Evolutionary conservation across 192 early-diverging fungal genomes (phyloP), one percentile per base, ranked within the genome.

Genomic region (Dissophora globulifera): DNA sequence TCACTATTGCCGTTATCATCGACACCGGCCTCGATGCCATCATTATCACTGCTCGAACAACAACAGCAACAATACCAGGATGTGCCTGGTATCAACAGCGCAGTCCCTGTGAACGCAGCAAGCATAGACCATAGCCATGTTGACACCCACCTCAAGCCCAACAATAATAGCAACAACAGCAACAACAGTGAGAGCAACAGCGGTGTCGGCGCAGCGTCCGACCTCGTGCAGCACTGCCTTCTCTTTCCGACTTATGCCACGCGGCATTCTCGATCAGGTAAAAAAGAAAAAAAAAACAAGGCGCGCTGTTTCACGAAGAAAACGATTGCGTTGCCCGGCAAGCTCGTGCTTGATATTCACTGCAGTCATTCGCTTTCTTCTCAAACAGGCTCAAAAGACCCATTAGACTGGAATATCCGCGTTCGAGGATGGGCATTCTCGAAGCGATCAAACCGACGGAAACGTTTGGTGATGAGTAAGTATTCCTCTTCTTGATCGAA

Each of bases 171-270:
- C 20, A 31, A 10, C 46, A 48, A 1, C 58, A 23, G 0, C 57
- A 22, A 10, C 32, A 7, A 23, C 13, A 31, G 29, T 27, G n/a
- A 51, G 17, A 30, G 12, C 27, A 51, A 19, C 29, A 51, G 50
- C 2, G 26, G 25, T 25, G 3, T 12, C 7, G 40, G 50, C n/a
- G 22, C 33, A 53, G 30, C 66, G 4, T 62, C 66, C 12, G 69
- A 70, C 26, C 32, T 62, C 25, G 58, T 31, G 5, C 67, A 80
- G 4, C 69, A 84, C 33, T 84, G 83, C 42, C 59, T 84, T 6
- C 33, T 84, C 23, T 82, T 82, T 35, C 83, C 83, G 4, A 84
- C 83, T 4, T 84, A 84, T 70, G 83, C 83, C 2, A 80, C 62
- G 30, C 71, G 69, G 26, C 62, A 62, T 32, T 63, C 74, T 54